Evolutionary conservation across 2,329 filamentous ascomycete species (phyloP).

Genomic region (Arthrobotrys conoides): DNA sequence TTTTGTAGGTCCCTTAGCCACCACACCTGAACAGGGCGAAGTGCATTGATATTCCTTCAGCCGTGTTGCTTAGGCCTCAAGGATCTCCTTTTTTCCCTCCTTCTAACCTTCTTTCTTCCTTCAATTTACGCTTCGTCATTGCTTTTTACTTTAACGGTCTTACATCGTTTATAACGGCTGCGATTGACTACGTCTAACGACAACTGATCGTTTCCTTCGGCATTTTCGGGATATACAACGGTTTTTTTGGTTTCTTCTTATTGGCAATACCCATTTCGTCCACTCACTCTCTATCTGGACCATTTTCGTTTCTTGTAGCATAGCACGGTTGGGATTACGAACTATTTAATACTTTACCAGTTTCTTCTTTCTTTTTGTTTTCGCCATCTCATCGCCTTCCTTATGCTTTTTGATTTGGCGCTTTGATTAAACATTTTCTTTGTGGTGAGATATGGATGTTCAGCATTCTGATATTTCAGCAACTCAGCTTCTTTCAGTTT

Average conservation of each 20-base stretch:
- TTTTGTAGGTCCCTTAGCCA: slow-evolving; percentile 47
- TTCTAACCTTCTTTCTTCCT: not conserved
- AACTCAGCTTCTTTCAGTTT: not conserved
- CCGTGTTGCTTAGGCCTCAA: not conserved
- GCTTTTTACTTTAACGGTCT: slow-evolving; percentile 12
- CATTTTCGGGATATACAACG: slow-evolving; percentile 35
- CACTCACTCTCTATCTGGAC: not conserved
- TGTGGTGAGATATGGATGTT: not conserved
- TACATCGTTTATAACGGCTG: slow-evolving; percentile 33
- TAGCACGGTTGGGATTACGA: slow-evolving; percentile 19
- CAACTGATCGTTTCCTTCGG: slow-evolving; percentile 31
- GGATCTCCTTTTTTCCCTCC: not conserved
- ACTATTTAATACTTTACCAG: slow-evolving; percentile 21
- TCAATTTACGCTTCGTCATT: not conserved
- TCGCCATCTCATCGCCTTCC: not conserved
- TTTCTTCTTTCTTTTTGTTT: not conserved
- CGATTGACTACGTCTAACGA: slow-evolving; percentile 44
- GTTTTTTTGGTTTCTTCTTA: not conserved
- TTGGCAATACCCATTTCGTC: slow-evolving; percentile 18
- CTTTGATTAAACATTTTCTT: not conserved
- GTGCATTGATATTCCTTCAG: slow-evolving; percentile 36
- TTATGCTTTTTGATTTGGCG: slow-evolving; percentile 1
- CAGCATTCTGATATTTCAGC: not conserved
- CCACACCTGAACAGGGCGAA: slow-evolving; percentile 55
- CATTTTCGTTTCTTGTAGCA: slow-evolving; percentile 51